Conservation (phyloP, 192 early-diverging fungal genomes). For the Geosiphon pyriformis region DNA sequence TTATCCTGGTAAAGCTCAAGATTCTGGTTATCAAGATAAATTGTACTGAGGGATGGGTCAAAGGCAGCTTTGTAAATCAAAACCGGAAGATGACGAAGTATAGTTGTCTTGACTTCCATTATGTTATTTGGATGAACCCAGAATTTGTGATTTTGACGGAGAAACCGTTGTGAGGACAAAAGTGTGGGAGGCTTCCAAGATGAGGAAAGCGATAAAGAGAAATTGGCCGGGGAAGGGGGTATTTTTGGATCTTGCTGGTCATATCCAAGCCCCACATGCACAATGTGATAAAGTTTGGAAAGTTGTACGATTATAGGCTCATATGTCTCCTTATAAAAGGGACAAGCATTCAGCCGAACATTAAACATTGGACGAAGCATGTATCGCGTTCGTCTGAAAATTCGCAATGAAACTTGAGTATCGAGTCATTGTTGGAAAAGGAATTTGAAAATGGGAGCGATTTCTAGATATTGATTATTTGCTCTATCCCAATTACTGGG, state of each 20-base stretch:
- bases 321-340: conserved; percentile 83
- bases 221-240: conserved; percentile 27
- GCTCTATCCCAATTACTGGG: no score
- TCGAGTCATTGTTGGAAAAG: no score
- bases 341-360: conserved; percentile 74
- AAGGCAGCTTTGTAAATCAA: conserved; percentile 80
- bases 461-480: no score
- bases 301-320: conserved; percentile 81
- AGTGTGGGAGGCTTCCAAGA: conserved; percentile 27
- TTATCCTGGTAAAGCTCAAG: conserved; percentile 87
- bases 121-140: conserved; percentile 97
- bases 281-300: conserved; percentile 69
- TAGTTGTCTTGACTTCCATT: conserved; percentile 86
- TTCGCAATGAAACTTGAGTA: not conserved
- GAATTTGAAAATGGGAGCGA: no score
- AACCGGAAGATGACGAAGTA: conserved; percentile 87
- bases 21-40: conserved; percentile 88
- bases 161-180: conserved; percentile 50
- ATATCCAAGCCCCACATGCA: conserved; percentile 47
- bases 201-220: not conserved
- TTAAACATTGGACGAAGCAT: conserved; percentile 72
- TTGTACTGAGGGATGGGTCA: conserved; percentile 86
- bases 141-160: conserved; percentile 85
- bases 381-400: conserved; percentile 45
- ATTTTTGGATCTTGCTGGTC: conserved; percentile 28